Base-by-base conservation (phyloP, 768 basidiomycete species). In the Suillus americanus region DNA sequence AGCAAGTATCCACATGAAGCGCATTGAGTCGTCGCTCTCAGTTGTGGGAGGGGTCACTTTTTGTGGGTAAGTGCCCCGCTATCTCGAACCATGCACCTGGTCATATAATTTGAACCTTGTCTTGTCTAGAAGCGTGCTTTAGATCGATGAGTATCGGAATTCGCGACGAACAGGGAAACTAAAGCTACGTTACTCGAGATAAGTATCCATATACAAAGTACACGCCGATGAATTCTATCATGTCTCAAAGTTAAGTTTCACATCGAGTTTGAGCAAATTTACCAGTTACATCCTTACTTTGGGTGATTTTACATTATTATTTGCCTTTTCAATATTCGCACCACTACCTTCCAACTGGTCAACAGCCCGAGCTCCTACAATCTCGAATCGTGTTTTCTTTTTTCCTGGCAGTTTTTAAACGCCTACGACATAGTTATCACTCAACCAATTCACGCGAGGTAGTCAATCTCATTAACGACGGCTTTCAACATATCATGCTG, bases 401-500 rank as follows among this genome's bases (percentile, higher is more conserved):
- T 30, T 30, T 30, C 28, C 28, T 30, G 3, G 28, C 28, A 30
- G 2, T 30, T 30, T 30, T 30, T 30, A 30, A 2, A 30, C 28
- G 28, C 28, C 28, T 2, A 30, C 28, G 28, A 3, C 28, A 30
- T 30, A 30, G 28, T 2, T 14, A 6, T 50, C 23, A n/a, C n/a
- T n/a, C n/a, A n/a, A n/a, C n/a, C n/a, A n/a, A n/a, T n/a, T n/a
- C n/a, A n/a, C n/a, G n/a, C n/a, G n/a, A n/a, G n/a, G n/a, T n/a
- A n/a, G n/a, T n/a, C n/a, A n/a, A n/a, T n/a, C n/a, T n/a, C n/a
- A 50, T 50, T 18, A 51, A 9, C 5, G 3, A 53, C 9, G 18
- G 9, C 16, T 53, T 2, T 30, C 51, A 30, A 30, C 51, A 30
- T 30, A 9, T 74, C 62, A 67, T 62, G 60, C n/a, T 3, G 66